phyloP scores from a whole-genome alignment of 2,329 filamentous ascomycete species.

The Chalaropsis ovoidea region DNA sequence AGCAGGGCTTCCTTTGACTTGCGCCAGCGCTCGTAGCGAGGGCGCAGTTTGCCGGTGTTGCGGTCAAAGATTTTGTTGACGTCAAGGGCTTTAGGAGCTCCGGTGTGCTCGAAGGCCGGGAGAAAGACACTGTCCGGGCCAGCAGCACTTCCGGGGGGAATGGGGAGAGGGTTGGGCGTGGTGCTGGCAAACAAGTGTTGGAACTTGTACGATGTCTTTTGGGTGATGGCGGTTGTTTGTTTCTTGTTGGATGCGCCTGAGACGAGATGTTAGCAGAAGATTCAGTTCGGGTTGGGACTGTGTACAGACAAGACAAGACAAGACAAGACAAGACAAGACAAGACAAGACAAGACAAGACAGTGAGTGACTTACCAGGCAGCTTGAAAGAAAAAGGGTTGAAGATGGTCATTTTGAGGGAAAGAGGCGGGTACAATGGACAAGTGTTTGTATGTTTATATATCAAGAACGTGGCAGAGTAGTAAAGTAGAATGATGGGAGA shows the following conservation, averaged over 20 bases:
- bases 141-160: not conserved
- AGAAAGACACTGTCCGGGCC: not conserved
- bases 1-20: not conserved
- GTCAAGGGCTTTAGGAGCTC: constrained; percentile 10
- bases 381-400: not conserved
- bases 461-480: not conserved
- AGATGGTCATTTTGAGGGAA: not conserved
- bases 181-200: not conserved
- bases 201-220: not conserved
- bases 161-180: not conserved
- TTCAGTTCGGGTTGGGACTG: too few species aligned
- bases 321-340: too few species aligned
- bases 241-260: not conserved
- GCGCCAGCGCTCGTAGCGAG: constrained; percentile 16
- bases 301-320: too few species aligned
- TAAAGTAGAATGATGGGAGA: not conserved
- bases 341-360: too few species aligned
- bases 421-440: not conserved
- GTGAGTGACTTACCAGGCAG: not conserved
- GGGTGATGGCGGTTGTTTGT: not conserved
- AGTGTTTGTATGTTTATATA: not conserved
- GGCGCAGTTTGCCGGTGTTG: constrained; percentile 15
- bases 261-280: not conserved
- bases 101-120: constrained; percentile 15
- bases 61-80: constrained; percentile 8